A percentile compares a stretch with the other conserved stretches of the same genome.
phyloP scores from a whole-genome alignment of 345 rosid species.

The Aurinia saxatilis region DNA sequence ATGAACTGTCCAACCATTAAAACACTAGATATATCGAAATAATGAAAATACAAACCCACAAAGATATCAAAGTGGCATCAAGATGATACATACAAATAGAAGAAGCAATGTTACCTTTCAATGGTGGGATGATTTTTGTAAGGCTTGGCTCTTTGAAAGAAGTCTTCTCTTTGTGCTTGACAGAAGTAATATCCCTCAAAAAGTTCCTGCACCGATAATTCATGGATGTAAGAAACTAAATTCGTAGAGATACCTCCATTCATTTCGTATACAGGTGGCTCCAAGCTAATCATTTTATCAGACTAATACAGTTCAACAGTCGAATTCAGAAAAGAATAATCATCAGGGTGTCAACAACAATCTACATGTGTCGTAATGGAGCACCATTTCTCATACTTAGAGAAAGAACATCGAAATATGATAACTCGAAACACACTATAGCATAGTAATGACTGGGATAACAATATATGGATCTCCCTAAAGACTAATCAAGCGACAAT shows the following conservation, averaged over 20 bases:
- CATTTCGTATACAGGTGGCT: background rate
- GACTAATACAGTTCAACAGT: too few species aligned
- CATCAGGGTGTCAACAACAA: background rate
- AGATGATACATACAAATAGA: background rate
- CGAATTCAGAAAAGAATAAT: too few species aligned
- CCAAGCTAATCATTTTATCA: background rate
- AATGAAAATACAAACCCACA: constrained; percentile 1
- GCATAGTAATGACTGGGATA: background rate
- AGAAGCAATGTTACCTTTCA: constrained; percentile 39
- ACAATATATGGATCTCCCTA: background rate
- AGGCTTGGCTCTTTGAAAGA: constrained; percentile 70
- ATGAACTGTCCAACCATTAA: background rate
- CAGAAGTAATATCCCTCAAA: constrained; percentile 97
- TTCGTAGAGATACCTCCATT: background rate
- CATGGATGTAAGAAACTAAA: background rate
- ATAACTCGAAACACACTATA: background rate
- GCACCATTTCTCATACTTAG: background rate
- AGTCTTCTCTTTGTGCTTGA: constrained; percentile 94
- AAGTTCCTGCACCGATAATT: constrained; percentile 52
- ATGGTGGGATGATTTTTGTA: constrained; percentile 76
- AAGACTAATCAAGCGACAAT: background rate
- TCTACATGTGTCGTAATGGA: background rate
- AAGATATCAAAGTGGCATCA: background rate
- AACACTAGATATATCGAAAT: background rate
- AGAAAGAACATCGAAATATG: background rate